Conservation (phyloP, 2,329 filamentous ascomycete genomes). For the Colletotrichum sp. region DNA sequence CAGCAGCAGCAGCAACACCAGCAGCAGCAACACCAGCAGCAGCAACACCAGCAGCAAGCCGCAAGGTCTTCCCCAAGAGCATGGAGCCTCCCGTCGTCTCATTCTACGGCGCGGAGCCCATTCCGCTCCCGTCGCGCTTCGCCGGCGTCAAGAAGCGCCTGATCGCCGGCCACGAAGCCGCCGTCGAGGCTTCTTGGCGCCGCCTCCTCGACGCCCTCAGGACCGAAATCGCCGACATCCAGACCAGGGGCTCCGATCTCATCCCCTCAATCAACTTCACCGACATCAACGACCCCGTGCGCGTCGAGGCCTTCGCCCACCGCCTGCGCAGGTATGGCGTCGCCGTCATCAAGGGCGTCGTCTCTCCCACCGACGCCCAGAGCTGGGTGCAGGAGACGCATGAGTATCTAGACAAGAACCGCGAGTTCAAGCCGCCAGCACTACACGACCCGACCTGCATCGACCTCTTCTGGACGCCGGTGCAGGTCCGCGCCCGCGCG, state of each 20-base stretch:
- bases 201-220: constrained; percentile 40
- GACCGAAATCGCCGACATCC: constrained; percentile 42
- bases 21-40: neutral
- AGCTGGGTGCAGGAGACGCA: constrained; percentile 56
- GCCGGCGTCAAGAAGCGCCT: constrained; percentile 44
- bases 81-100: constrained; percentile 50
- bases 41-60: constrained; percentile 9
- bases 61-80: constrained; percentile 20
- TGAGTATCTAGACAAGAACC: constrained; percentile 59
- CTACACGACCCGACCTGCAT: constrained; percentile 71
- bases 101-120: constrained; percentile 58
- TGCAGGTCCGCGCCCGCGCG: constrained; percentile 43
- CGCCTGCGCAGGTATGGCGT: constrained; percentile 34
- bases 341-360: constrained; percentile 36
- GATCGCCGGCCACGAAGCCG: constrained; percentile 40
- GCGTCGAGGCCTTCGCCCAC: constrained; percentile 29
- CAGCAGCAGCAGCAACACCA: neutral
- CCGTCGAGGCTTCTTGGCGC: constrained; percentile 43
- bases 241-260: constrained; percentile 34
- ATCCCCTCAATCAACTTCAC: constrained; percentile 47
- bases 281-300: constrained; percentile 35
- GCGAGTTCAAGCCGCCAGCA: constrained; percentile 49
- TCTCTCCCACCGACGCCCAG: constrained; percentile 29
- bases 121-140: constrained; percentile 44
- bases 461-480: constrained; percentile 65